Evolutionary conservation across 805 yeast genomes (phyloP).

Genomic region (Pachysolen tannophilus): DNA sequence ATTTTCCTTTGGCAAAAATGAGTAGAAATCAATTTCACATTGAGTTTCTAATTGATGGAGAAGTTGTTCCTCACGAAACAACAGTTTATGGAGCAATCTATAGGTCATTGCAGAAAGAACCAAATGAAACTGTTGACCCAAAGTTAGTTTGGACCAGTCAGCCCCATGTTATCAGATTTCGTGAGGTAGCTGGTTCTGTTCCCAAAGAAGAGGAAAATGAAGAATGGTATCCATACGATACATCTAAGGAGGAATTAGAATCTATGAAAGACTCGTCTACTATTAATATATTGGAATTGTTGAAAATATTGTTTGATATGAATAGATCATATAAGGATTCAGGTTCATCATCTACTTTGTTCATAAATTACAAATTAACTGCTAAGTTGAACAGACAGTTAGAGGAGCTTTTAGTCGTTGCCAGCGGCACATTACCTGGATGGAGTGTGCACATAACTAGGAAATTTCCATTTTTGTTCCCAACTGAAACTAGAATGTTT

Average conservation of each 20-base stretch:
- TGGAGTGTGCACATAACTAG: constrained; percentile 78
- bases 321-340: constrained; percentile 19
- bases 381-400: constrained; percentile 82
- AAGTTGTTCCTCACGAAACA: constrained; percentile 50
- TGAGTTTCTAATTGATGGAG: constrained; percentile 53
- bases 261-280: constrained; percentile 25
- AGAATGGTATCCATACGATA: constrained; percentile 21
- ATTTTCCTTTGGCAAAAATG: constrained; percentile 4
- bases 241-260: constrained; percentile 19
- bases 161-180: constrained; percentile 43
- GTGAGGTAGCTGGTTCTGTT: constrained; percentile 24
- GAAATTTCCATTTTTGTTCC: constrained; percentile 74
- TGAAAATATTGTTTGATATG: constrained; percentile 38
- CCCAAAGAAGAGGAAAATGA: constrained; percentile 20
- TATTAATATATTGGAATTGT: constrained; percentile 34
- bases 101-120: constrained; percentile 32
- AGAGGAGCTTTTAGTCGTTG: constrained; percentile 83
- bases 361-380: constrained; percentile 72
- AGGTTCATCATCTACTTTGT: constrained; percentile 26
- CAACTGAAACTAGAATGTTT: constrained; percentile 69
- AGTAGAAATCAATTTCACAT: constrained; percentile 27
- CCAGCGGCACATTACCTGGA: constrained; percentile 76
- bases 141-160: constrained; percentile 48
- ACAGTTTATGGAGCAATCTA: constrained; percentile 74
- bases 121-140: constrained; percentile 35